Evolutionary conservation across 2,329 filamentous ascomycete species (phyloP).

Genomic region (Ceratocystis cubensis): DNA sequence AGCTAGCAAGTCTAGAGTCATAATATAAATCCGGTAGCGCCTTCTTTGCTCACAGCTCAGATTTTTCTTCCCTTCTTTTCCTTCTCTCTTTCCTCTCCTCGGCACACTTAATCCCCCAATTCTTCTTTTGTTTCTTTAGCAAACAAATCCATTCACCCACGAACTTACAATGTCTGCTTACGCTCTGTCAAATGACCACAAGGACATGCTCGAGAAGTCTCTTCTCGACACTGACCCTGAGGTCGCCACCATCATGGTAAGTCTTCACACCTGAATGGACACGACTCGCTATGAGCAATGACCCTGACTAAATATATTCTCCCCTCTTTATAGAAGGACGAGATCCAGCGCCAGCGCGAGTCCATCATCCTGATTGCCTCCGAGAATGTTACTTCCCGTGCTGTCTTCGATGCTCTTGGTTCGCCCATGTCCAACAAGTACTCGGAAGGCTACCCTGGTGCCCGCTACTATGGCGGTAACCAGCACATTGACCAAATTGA

Average conservation of each 20-base stretch:
- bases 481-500: conserved; percentile 97
- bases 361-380: conserved; percentile 98
- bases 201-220: conserved; percentile 86
- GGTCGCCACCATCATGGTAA: conserved; percentile 92
- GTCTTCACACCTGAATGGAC: conserved; percentile 24
- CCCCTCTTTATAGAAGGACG: conserved; percentile 52
- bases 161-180: conserved; percentile 35
- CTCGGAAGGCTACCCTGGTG: conserved; percentile 95
- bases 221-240: conserved; percentile 84
- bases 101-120: not conserved
- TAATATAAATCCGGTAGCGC: conserved; percentile 13
- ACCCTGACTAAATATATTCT: conserved; percentile 17
- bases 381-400: conserved; percentile 97
- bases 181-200: conserved; percentile 42
- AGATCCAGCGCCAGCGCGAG: conserved; percentile 94
- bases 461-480: conserved; percentile 98
- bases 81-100: not conserved
- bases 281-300: conserved; percentile 26
- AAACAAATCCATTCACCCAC: conserved; percentile 1
- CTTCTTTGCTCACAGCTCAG: conserved; percentile 6
- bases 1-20: not conserved
- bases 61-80: conserved; percentile 9
- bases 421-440: conserved; percentile 98
- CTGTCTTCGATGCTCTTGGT: conserved; percentile 94
- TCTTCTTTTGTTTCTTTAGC: not conserved